These are phyloP conservation scores for Clathrus columnatus DNA, from an alignment of 768 basidiomycete species.

Conservation along the genomic window DNA sequence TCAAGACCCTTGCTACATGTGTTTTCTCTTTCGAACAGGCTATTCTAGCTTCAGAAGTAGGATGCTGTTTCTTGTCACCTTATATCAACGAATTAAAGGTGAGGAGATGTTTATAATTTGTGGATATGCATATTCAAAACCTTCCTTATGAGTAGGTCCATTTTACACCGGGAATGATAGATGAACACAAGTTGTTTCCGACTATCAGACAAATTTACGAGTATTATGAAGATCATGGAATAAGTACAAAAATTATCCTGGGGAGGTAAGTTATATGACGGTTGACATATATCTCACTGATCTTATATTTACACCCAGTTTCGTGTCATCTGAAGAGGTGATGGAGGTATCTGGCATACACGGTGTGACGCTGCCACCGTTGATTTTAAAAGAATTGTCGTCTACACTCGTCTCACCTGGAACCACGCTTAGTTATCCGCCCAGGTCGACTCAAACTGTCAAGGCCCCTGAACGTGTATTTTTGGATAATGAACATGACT, in stretches of 20 bases:
- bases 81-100: conserved; percentile 41
- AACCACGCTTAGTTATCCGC: not conserved
- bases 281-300: not conserved
- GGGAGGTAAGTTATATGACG: conserved; percentile 29
- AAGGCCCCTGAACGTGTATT: conserved; percentile 25
- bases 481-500: conserved; percentile 23
- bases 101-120: not conserved
- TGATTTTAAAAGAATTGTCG: conserved; percentile 28
- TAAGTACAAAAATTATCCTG: conserved; percentile 40
- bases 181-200: conserved; percentile 28
- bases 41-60: conserved; percentile 43
- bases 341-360: not conserved
- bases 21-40: conserved; percentile 50
- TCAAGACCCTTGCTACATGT: conserved; percentile 46
- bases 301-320: conserved; percentile 18
- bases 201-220: conserved; percentile 33
- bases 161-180: conserved; percentile 32
- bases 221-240: conserved; percentile 26
- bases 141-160: conserved; percentile 33
- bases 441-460: not conserved
- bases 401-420: conserved; percentile 26
- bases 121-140: not conserved
- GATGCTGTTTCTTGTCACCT: conserved; percentile 43
- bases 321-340: conserved; percentile 33
- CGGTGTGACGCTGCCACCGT: not conserved